Base-by-base conservation (phyloP, 2,329 filamentous ascomycete genomes). In the Claviceps paspali region DNA sequence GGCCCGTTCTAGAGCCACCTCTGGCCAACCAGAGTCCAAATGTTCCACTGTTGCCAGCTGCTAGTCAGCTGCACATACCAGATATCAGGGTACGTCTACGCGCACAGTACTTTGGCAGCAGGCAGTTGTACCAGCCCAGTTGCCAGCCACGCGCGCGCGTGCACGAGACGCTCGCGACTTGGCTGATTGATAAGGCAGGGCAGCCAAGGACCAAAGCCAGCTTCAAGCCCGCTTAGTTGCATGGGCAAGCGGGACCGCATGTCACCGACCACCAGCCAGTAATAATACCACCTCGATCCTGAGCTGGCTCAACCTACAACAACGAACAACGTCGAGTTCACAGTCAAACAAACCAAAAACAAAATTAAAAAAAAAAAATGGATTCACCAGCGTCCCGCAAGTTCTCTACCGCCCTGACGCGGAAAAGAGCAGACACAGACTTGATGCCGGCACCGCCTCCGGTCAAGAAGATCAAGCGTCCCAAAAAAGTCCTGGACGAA, bases 391-490 rank as follows among this genome's bases (percentile, higher is more conserved):
- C 31, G 10, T n/a, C 17, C 12, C 18, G 21, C 22, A 47, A 31
- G 43, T 12, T 33, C 22, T 35, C 34, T 7, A 17, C 14, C 35
- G 72, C 79, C 42, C 68, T 91, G 41, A 64, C 76, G 38, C 72
- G 71, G 39, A 86, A 85, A 61, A 68, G 76, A 44, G 65, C 81
- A 38, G 78, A 84, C 41, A 70, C 64, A 19, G 76, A 82, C 38
- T 63, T 63, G 46, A 96, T 95, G 86, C 81, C 84, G 12, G 86
- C 87, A 9, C 87, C 88, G 5, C 84, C 86, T 4, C 70, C 76
- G 0, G 67, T 78, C 29, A 96, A 94, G 57, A 80, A 85, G 41
- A 93, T 95, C 52, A 95, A 95, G 60, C 74, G 91, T 36, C 91
- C 91, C 0, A 77, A 79, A 43, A 82, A 80, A 43, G 77, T 95